Evolutionary conservation across 306 rosid genomes (phyloP).

Genomic region (Cucurbita argyrosperma): DNA sequence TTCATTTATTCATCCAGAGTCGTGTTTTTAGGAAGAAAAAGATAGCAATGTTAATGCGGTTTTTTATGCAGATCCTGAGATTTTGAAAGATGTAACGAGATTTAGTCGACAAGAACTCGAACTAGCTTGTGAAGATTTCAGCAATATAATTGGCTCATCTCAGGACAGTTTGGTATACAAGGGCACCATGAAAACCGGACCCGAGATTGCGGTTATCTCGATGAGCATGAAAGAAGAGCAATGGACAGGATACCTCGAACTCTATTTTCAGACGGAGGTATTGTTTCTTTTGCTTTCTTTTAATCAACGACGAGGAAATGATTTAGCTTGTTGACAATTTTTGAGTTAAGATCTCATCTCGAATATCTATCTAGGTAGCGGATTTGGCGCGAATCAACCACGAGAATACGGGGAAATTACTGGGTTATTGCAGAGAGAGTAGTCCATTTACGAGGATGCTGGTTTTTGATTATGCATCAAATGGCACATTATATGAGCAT

Average conservation of each 20-base stretch:
- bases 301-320: neutral
- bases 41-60: constrained; percentile 7
- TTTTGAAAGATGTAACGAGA: constrained; percentile 65
- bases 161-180: constrained; percentile 93
- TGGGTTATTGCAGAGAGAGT: constrained; percentile 83
- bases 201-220: constrained; percentile 90
- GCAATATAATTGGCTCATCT: constrained; percentile 95
- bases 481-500: constrained; percentile 83
- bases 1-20: neutral
- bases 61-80: constrained; percentile 47
- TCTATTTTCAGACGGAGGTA: constrained; percentile 82
- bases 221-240: constrained; percentile 77
- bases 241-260: constrained; percentile 90
- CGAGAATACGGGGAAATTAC: constrained; percentile 69
- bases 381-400: constrained; percentile 78
- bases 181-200: constrained; percentile 79
- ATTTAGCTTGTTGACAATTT: neutral
- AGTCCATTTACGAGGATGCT: constrained; percentile 88
- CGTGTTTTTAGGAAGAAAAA: neutral
- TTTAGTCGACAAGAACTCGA: constrained; percentile 88
- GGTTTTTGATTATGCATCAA: constrained; percentile 89
- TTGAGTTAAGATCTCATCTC: neutral
- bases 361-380: constrained; percentile 44
- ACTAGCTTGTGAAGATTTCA: constrained; percentile 96
- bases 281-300: neutral